phyloP scores from a whole-genome alignment of 306 rosid species.

The Cyamopsis tetragonoloba region DNA sequence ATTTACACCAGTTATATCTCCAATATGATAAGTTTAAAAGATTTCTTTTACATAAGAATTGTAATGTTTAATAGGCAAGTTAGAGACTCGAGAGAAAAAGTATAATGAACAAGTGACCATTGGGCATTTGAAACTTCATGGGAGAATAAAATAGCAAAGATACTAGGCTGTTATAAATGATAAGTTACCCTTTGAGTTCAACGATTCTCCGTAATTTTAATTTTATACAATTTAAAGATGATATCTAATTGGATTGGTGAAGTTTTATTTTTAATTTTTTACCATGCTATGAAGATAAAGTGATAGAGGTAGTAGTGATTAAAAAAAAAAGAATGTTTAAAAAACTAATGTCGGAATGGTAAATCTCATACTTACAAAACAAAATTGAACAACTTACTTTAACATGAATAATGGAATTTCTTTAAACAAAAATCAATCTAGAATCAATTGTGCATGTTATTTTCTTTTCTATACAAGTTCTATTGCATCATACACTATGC shows the following conservation, averaged over 20 bases:
- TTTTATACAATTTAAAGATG: no score
- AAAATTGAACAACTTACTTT: slow-evolving; percentile 31
- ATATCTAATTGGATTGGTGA: no score
- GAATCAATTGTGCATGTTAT: slow-evolving; percentile 25
- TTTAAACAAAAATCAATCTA: slow-evolving; percentile 43
- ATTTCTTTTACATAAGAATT: not conserved
- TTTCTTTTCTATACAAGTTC: slow-evolving; percentile 20
- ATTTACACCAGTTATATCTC: not conserved
- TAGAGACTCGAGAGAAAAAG: no score
- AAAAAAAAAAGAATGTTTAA: not conserved
- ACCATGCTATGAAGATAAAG: not conserved
- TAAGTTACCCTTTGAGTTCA: not conserved
- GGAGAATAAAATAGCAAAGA: not conserved
- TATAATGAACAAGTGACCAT: not conserved
- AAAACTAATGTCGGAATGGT: not conserved
- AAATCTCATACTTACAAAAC: slow-evolving; percentile 7
- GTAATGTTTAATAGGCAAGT: no score
- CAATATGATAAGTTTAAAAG: not conserved
- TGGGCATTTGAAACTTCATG: not conserved
- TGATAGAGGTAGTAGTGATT: not conserved
- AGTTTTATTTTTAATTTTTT: not conserved
- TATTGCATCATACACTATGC: slow-evolving; percentile 19
- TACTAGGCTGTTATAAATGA: not conserved
- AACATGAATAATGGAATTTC: slow-evolving; percentile 35
- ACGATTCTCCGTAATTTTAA: no score